A percentile compares a stretch with the other conserved stretches of the same genome.
Conservation (phyloP, 2,329 filamentous ascomycete genomes). For the Colletotrichum cordylinicola region DNA sequence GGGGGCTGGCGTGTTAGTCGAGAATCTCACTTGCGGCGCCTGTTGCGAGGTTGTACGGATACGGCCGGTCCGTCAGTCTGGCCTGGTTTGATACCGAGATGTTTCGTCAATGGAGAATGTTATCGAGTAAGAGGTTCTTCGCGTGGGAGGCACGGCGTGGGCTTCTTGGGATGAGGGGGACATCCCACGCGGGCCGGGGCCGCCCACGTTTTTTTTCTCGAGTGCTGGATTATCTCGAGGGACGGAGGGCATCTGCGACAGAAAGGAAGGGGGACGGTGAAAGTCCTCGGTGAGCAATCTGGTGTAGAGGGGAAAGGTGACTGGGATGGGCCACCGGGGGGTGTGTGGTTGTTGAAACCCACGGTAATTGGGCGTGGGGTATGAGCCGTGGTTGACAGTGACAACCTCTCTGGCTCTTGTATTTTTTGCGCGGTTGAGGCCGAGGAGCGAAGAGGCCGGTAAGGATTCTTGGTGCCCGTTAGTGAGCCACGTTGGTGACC, state of each 20-base stretch:
- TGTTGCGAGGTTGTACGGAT: background rate
- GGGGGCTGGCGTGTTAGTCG: background rate
- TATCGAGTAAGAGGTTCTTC: background rate
- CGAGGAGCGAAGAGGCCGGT: background rate
- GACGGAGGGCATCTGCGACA: background rate
- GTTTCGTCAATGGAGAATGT: background rate
- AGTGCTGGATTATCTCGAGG: background rate
- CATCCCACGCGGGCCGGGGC: background rate
- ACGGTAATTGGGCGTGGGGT: background rate
- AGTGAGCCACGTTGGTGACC: background rate
- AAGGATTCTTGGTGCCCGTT: background rate
- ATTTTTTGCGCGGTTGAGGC: background rate
- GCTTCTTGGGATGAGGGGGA: background rate
- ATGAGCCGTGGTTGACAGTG: background rate
- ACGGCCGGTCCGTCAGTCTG: background rate
- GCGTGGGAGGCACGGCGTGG: background rate
- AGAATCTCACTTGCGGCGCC: background rate
- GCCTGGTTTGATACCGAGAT: background rate
- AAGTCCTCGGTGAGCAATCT: background rate
- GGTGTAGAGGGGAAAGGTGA: background rate
- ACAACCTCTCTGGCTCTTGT: background rate
- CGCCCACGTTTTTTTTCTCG: background rate
- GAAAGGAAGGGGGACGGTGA: background rate
- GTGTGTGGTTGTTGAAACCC: background rate
- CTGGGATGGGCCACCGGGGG: background rate